phyloP scores from a whole-genome alignment of 1,284 basidiomycete genomes.

The Ustilago cynodontis region DNA sequence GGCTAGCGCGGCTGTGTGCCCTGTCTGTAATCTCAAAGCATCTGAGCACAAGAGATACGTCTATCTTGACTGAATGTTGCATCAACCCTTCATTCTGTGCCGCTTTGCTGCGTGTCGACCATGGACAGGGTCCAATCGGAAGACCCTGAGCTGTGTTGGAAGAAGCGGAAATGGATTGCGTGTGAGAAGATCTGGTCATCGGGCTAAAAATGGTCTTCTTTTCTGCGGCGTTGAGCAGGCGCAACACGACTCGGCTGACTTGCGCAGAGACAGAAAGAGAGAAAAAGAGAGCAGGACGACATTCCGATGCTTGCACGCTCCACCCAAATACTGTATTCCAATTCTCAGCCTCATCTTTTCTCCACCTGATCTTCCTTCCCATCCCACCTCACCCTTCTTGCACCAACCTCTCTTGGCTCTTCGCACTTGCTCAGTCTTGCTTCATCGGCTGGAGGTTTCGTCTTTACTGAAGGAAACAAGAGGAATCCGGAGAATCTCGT shows the following conservation, averaged over 20 bases:
- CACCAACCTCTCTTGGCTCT: too few species aligned
- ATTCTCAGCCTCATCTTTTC: background rate
- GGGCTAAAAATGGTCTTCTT: too few species aligned
- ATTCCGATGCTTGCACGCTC: background rate
- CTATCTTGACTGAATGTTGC: background rate
- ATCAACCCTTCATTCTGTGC: too few species aligned
- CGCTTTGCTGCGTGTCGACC: too few species aligned
- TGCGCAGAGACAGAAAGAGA: background rate
- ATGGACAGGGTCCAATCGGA: background rate
- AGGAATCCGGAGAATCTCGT: too few species aligned
- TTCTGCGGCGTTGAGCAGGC: background rate
- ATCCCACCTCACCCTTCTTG: too few species aligned
- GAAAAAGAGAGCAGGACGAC: background rate
- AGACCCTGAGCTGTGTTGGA: background rate
- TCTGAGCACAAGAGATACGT: background rate
- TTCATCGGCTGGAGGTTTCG: too few species aligned
- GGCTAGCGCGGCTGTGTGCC: background rate
- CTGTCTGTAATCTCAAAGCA: background rate
- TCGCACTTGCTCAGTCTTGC: too few species aligned
- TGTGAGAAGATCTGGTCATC: background rate
- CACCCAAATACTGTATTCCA: background rate
- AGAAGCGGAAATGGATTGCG: background rate
- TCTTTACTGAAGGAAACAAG: too few species aligned
- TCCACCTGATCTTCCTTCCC: background rate
- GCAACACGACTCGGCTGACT: constrained; percentile 1